Evolutionary conservation across 2,329 filamentous ascomycete genomes (phyloP), one percentile per base, ranked within the genome.

Genomic region (Westerdykella ornata): DNA sequence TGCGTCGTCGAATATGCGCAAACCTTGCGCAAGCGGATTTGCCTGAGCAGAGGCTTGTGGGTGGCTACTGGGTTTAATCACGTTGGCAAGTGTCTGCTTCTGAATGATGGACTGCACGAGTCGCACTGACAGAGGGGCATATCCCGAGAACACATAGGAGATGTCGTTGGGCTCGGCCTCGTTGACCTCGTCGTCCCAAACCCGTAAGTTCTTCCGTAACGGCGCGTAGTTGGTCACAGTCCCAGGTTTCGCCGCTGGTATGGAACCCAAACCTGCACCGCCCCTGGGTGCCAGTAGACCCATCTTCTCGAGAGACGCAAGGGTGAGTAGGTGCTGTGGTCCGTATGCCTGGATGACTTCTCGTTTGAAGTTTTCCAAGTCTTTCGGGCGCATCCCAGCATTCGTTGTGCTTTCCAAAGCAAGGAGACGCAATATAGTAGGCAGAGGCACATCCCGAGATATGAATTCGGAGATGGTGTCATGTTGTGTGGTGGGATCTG

Each of bases 71-170:
- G 67, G 67, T 37, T 71, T 75, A 44, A 72, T 73, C 13, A 75
- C 76, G 20, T 84, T 84, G 12, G 64, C 60, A 20, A 98, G 72
- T 52, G 89, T 85, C 42, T 87, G 80, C 65, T 98, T 98, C 64
- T 97, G 89, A 36, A 98, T 69, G 37, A 97, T 78, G 60, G 87
- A 92, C 66, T 98, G 94, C 5, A 98, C 84, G 4, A 98, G 77
- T 13, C 92, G 82, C 40, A 97, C 79, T 34, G 87, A 94, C 11
- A 98, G 76, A 0, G 92, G 94, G 4, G 94, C 92, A 61, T 97
- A 98, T 39, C 92, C 94, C 49, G 87, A 94, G 68, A 97, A 98
- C 9, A 96, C 89, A 58, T 98, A 98, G n/a, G 89, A 85, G 46
- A 97, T 83, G 56, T 98, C 92, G 56, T 92, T 86, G 2, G 92